Base-by-base conservation (phyloP, 768 basidiomycete genomes). In the Tricholoma hemisulphureum region DNA sequence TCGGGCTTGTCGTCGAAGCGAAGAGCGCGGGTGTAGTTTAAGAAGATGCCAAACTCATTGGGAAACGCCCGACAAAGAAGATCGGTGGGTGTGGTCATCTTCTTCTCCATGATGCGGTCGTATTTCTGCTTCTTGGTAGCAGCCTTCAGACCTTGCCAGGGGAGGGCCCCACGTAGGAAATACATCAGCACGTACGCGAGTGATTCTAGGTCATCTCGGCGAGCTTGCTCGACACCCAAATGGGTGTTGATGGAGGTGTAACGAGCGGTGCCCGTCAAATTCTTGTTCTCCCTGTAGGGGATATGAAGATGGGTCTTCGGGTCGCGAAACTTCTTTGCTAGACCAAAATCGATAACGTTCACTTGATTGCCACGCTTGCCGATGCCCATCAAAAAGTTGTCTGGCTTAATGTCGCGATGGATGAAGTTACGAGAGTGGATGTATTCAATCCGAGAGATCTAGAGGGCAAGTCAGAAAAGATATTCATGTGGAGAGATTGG, bases 41-140 rank as follows among this genome's bases (percentile, higher is more conserved):
- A 80, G 84, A 98, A 98, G 66, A 98, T 97, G 39, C 95, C 96
- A 63, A 98, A 97, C 78, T 99, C 97, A 80, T 95, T 95, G 60
- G 97, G 96, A 85, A 97, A 98, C n/a, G 93, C 95, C 64, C 96
- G 95, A 80, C 96, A 98, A 26, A 99, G 86, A 58, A 96, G 81
- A 72, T 98, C 95, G 51, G 93, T 95, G 13, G 95, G 93, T 0
- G 95, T 97, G 34, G 97, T 98, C 95, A 99, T 98, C 86, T 99
- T 99, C 86, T 99, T 99, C 79, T 99, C 97, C 97, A 99, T 99
- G 80, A 99, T 99, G 59, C 97, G 89, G 76, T 98, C 97, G 75
- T 98, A 98, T 80, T 99, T 99, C 83, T 99, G 97, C 86, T 99
- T 99, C 93, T 99, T 99, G 58, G 97, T 99, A 37, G 96, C 96